Evolutionary conservation across 2,329 filamentous ascomycete species (phyloP).

Genomic region (Nothopassalora personata): DNA sequence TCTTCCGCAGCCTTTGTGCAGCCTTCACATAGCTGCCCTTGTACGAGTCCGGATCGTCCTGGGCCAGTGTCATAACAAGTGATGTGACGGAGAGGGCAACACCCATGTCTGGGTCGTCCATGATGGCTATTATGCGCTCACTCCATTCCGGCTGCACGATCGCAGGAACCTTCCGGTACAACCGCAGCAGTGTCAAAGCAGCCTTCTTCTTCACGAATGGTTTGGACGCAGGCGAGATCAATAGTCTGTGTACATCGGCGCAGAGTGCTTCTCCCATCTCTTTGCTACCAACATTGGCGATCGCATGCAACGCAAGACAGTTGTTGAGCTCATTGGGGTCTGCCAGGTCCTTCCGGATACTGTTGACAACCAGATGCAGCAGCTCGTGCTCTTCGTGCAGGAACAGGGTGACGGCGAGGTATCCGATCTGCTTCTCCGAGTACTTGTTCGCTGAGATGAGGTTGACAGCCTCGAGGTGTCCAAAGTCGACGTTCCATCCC

Average conservation of each 20-base stretch:
- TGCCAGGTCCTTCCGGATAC: conserved; percentile 89
- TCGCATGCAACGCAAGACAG: conserved; percentile 91
- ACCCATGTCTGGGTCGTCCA: conserved; percentile 93
- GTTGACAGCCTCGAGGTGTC: conserved; percentile 95
- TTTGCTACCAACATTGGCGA: conserved; percentile 91
- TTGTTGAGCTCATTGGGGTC: conserved; percentile 98
- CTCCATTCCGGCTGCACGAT: conserved; percentile 97
- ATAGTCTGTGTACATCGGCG: conserved; percentile 80
- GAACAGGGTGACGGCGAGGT: conserved; percentile 94
- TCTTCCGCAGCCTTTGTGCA: conserved; percentile 78
- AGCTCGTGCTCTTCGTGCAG: conserved; percentile 96
- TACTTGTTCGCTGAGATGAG: conserved; percentile 95
- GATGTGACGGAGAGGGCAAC: conserved; percentile 94
- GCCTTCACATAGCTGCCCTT: conserved; percentile 92
- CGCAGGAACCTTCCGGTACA: conserved; percentile 89
- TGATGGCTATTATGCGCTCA: conserved; percentile 95
- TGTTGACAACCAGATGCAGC: conserved; percentile 93
- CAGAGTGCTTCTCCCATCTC: conserved; percentile 97
- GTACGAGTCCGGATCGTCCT: conserved; percentile 92
- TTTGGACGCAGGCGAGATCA: conserved; percentile 93
- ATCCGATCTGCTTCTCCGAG: conserved; percentile 98
- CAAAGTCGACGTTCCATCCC: conserved; percentile 98
- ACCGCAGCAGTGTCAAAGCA: conserved; percentile 80
- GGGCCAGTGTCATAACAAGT: conserved; percentile 85
- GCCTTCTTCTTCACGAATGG: conserved; percentile 99